A percentile compares a stretch with the other conserved stretches of the same genome.
Evolutionary conservation across 495 filamentous ascomycete species (phyloP).

Genomic region (Penicillium desertorum): DNA sequence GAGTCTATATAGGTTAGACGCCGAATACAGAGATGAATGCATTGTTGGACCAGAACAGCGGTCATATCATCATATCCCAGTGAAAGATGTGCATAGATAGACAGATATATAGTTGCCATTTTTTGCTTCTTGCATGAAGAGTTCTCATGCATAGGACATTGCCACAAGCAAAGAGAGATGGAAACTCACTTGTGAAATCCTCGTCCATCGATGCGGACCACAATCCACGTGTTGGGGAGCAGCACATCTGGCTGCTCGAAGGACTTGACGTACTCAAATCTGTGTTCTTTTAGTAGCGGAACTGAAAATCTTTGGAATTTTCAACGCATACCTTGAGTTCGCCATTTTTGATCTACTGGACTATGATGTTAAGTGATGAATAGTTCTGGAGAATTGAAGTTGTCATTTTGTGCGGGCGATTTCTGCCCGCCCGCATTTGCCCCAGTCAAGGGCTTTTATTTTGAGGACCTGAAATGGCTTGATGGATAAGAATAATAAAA

Average conservation of each 20-base stretch:
- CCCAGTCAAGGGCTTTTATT: background rate
- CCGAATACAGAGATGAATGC: background rate
- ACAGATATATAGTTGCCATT: background rate
- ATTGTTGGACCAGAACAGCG: background rate
- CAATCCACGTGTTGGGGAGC: slow-evolving; percentile 89
- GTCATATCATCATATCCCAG: too few species aligned
- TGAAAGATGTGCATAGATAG: background rate
- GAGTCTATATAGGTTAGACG: slow-evolving; percentile 52
- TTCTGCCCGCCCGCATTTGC: slow-evolving; percentile 19
- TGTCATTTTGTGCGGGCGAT: slow-evolving; percentile 29
- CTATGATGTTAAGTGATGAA: slow-evolving; percentile 15
- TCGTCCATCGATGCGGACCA: slow-evolving; percentile 87
- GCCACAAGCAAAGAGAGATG: background rate
- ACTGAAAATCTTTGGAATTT: background rate
- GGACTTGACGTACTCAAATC: slow-evolving; percentile 88
- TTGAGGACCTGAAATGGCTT: background rate
- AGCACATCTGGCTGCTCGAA: slow-evolving; percentile 82
- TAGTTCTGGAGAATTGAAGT: slow-evolving; percentile 11
- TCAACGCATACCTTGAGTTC: slow-evolving; percentile 58
- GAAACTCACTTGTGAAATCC: slow-evolving; percentile 81
- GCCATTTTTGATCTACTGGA: slow-evolving; percentile 47
- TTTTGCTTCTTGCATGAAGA: background rate
- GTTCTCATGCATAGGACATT: background rate
- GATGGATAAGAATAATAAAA: background rate
- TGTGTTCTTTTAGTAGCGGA: slow-evolving; percentile 30